Percentiles rank a stretch among this genome's conserved stretches.
Conservation (phyloP, 192 early-diverging fungal species). For the Hyaloraphidium curvatum region DNA sequence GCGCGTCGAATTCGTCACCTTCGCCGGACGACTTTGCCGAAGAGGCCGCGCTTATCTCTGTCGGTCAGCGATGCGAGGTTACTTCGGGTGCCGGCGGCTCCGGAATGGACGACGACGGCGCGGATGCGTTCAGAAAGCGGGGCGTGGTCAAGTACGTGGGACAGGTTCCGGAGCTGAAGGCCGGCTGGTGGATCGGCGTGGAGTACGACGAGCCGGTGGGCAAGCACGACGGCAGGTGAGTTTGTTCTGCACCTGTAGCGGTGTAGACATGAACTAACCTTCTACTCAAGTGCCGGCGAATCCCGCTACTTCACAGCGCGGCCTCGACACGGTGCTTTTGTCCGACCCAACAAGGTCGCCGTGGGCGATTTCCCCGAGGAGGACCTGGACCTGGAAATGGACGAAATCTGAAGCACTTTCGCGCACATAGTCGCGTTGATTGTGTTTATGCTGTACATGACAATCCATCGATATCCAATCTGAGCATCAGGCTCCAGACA, state of each 20-base stretch:
- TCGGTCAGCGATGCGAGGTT: constrained; percentile 73
- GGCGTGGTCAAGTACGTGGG: constrained; percentile 61
- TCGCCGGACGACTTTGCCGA: constrained; percentile 32
- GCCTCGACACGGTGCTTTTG: constrained; percentile 64
- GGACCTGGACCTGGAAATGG: constrained; percentile 37
- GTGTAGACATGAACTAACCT: neutral
- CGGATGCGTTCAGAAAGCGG: constrained; percentile 19
- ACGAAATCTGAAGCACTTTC: no score
- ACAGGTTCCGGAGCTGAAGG: constrained; percentile 45
- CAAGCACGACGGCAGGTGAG: constrained; percentile 72
- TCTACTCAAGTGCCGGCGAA: constrained; percentile 37
- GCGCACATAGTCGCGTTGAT: no score
- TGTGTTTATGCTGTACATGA: no score
- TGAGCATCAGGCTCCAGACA: no score
- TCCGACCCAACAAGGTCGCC: constrained; percentile 70
- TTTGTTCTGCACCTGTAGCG: neutral
- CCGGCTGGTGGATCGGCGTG: constrained; percentile 83
- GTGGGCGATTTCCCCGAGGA: constrained; percentile 91
- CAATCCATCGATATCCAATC: no score
- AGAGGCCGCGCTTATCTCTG: constrained; percentile 38
- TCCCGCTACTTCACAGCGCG: constrained; percentile 55
- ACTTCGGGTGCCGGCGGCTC: constrained; percentile 13
- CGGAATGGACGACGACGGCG: constrained; percentile 18
- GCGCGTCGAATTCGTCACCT: constrained; percentile 14
- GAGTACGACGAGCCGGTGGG: constrained; percentile 93